These are phyloP conservation scores for Crithidia fasciculata DNA, from an alignment of 208 protist species.

Conservation along the genomic window DNA sequence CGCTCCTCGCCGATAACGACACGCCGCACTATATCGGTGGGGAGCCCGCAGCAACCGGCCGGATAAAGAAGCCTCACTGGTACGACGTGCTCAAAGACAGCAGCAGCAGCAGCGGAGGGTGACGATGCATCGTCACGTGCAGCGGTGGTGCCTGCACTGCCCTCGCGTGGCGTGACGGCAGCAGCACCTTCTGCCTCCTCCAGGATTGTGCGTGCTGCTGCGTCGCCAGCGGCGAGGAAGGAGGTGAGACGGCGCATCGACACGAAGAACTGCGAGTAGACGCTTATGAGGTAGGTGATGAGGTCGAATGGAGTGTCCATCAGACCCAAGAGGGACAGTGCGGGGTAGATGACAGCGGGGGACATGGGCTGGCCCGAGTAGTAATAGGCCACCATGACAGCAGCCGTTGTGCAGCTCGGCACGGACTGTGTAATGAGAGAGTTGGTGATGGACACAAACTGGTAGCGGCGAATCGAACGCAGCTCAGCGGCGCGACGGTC, in stretches of 20 bases:
- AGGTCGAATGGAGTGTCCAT: constrained; percentile 68
- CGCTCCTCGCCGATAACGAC: too few relatives aligned
- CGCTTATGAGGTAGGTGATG: constrained; percentile 72
- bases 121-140: too few relatives aligned
- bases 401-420: constrained; percentile 57
- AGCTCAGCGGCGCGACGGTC: constrained; percentile 57
- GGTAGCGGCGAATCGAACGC: constrained; percentile 31
- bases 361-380: constrained; percentile 62
- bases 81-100: constrained; percentile 45
- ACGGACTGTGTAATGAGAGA: constrained; percentile 55
- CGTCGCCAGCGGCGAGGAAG: constrained; percentile 70
- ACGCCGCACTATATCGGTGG: too few relatives aligned
- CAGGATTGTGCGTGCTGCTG: constrained; percentile 19
- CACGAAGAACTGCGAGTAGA: constrained; percentile 70
- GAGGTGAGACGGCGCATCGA: constrained; percentile 70
- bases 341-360: constrained; percentile 63
- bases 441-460: constrained; percentile 38
- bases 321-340: constrained; percentile 30
- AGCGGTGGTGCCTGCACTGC: too few relatives aligned
- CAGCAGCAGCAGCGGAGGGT: constrained; percentile 23
- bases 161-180: not conserved
- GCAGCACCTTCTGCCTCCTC: constrained; percentile 19
- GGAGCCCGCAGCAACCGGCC: too few relatives aligned
- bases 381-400: constrained; percentile 62
- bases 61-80: too few relatives aligned